A percentile compares a stretch with the other conserved stretches of the same genome.
Evolutionary conservation across 2,329 filamentous ascomycete species (phyloP).

Genomic region (Fonsecaea nubica): DNA sequence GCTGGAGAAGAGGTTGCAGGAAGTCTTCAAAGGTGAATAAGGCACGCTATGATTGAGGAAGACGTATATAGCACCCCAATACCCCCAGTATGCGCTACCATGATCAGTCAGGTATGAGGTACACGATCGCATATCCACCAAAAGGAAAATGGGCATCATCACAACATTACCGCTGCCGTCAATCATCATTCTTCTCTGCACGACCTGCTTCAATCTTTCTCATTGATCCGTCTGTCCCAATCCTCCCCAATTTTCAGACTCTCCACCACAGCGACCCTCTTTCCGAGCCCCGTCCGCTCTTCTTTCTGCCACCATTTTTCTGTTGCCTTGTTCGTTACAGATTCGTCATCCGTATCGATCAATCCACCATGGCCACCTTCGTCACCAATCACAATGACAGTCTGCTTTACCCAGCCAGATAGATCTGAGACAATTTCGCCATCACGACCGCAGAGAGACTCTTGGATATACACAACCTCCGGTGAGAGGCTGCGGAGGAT

Average conservation of each 20-base stretch:
- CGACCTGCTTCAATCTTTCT: conserved; percentile 43
- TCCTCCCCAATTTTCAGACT: conserved; percentile 81
- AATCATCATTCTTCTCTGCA: neutral
- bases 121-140: neutral
- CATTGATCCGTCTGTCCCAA: conserved; percentile 79
- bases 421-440: conserved; percentile 75
- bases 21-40: conserved; percentile 4
- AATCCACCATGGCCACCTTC: conserved; percentile 72
- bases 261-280: conserved; percentile 88
- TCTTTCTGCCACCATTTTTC: conserved; percentile 75
- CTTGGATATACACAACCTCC: conserved; percentile 85
- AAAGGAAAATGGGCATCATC: neutral
- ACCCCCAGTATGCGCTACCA: neutral
- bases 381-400: conserved; percentile 65
- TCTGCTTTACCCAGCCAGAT: conserved; percentile 67
- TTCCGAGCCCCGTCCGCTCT: conserved; percentile 82
- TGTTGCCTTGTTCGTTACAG: conserved; percentile 45
- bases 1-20: conserved; percentile 23
- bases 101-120: neutral
- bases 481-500: conserved; percentile 86
- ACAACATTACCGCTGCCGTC: conserved; percentile 5
- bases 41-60: neutral
- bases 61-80: neutral
- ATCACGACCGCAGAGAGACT: conserved; percentile 76
- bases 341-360: conserved; percentile 75